A percentile compares a stretch with the other conserved stretches of the same genome.
Conservation (phyloP, 257 asterid species). For the Salvia rosmarinus region DNA sequence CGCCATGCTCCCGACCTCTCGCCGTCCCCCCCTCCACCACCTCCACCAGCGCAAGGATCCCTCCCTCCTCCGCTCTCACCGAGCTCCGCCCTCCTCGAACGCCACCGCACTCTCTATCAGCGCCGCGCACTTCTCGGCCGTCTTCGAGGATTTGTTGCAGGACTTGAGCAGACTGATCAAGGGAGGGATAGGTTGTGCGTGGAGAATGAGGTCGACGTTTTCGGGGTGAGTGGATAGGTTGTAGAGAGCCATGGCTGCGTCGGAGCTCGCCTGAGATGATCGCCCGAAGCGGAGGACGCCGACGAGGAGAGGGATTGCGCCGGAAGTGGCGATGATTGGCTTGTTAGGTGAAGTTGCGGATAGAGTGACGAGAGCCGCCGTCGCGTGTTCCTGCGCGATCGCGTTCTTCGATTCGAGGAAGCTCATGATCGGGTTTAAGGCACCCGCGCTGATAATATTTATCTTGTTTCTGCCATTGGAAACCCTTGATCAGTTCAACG, state of each 20-base stretch:
- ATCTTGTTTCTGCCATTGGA: conserved; percentile 79
- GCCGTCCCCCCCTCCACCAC: conserved; percentile 71
- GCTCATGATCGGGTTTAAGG: conserved; percentile 63
- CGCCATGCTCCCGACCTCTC: conserved; percentile 82
- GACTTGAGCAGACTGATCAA: conserved; percentile 59
- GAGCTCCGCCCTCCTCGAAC: conserved; percentile 68
- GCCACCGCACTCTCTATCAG: conserved; percentile 59
- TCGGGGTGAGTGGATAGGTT: conserved; percentile 71
- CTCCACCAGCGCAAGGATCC: conserved; percentile 85
- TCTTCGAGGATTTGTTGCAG: conserved; percentile 61
- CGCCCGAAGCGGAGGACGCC: conserved; percentile 50
- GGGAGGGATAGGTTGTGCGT: conserved; percentile 62
- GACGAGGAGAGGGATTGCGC: conserved; percentile 78
- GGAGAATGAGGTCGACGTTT: conserved; percentile 55
- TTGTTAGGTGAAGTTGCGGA: conserved; percentile 83
- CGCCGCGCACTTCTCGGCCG: conserved; percentile 69
- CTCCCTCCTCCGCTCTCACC: conserved; percentile 69
- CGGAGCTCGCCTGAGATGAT: conserved; percentile 65
- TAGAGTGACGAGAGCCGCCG: conserved; percentile 73
- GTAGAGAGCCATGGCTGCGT: conserved; percentile 79
- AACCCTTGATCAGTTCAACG: no score
- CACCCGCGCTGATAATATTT: conserved; percentile 67
- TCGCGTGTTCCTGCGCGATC: conserved; percentile 68
- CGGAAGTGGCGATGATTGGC: conserved; percentile 71
- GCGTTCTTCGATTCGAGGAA: conserved; percentile 63